Conservation (phyloP, 2,329 filamentous ascomycete species). For the Penicillium brevicompactum region DNA sequence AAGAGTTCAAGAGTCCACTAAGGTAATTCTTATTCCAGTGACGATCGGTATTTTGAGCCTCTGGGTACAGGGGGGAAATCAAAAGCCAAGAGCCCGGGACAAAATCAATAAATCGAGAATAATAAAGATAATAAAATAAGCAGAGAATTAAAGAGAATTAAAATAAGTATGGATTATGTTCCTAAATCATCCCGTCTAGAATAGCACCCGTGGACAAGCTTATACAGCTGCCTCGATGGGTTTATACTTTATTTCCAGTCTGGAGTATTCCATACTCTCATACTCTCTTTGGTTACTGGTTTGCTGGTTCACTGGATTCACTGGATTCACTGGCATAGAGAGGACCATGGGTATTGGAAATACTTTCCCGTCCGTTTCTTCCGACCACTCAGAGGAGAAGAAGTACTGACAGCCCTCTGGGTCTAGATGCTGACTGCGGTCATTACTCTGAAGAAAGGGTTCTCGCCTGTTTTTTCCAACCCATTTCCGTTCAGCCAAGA, state of each 20-base stretch:
- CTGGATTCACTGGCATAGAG: too few species aligned
- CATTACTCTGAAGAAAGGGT: neutral
- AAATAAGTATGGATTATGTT: neutral
- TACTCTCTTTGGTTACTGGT: too few species aligned
- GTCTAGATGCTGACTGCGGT: neutral
- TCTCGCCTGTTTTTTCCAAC: neutral
- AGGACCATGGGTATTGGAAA: neutral
- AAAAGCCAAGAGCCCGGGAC: neutral
- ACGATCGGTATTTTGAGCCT: constrained; percentile 31
- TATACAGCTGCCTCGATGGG: constrained; percentile 21
- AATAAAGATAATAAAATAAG: neutral
- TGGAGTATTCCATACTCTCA: too few species aligned
- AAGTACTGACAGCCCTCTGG: neutral
- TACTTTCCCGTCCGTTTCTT: neutral
- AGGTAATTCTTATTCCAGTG: constrained; percentile 15
- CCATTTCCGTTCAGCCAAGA: neutral
- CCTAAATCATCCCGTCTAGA: constrained; percentile 1
- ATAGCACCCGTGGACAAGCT: constrained; percentile 18
- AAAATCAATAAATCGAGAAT: neutral
- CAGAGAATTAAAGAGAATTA: neutral
- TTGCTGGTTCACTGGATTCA: too few species aligned
- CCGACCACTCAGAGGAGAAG: too few species aligned
- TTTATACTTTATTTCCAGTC: constrained; percentile 5
- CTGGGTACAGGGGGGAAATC: constrained; percentile 10
- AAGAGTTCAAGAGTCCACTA: neutral